Conservation (phyloP, 1,284 basidiomycete species). For the Pseudozyma hubeiensis region DNA sequence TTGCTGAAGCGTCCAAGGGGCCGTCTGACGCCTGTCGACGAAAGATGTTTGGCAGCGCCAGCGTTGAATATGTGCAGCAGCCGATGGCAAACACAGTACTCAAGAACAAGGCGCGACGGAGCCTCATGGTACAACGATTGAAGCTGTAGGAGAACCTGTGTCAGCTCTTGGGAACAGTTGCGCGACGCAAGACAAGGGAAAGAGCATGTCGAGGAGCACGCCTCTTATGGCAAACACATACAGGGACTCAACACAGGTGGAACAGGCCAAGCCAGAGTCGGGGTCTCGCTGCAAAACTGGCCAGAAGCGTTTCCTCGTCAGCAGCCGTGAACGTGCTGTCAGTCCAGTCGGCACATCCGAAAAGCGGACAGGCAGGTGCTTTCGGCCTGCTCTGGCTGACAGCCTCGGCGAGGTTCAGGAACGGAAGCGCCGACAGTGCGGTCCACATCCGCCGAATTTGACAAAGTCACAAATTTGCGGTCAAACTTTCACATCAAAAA, state of each 20-base stretch:
- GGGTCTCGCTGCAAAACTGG: no score
- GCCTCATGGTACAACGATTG: conserved; percentile 1
- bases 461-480: not conserved
- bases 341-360: not conserved
- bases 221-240: no score
- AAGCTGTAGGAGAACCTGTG: no score
- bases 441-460: not conserved
- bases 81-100: not conserved
- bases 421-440: conserved; percentile 8
- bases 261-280: no score
- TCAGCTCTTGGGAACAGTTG: no score
- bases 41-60: not conserved
- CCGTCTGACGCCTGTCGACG: conserved; percentile 1
- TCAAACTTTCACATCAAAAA: conserved; percentile 16
- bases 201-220: no score
- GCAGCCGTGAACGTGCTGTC: not conserved
- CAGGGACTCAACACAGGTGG: no score
- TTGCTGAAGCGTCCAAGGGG: not conserved
- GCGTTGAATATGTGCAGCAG: not conserved
- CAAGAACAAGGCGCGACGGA: not conserved
- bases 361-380: not conserved
- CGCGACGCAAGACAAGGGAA: no score
- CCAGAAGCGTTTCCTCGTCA: not conserved
- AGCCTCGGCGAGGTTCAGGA: conserved; percentile 3
- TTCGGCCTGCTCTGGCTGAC: not conserved